Evolutionary conservation across 2,329 filamentous ascomycete species (phyloP).

Genomic region (Fusarium sambucinum): DNA sequence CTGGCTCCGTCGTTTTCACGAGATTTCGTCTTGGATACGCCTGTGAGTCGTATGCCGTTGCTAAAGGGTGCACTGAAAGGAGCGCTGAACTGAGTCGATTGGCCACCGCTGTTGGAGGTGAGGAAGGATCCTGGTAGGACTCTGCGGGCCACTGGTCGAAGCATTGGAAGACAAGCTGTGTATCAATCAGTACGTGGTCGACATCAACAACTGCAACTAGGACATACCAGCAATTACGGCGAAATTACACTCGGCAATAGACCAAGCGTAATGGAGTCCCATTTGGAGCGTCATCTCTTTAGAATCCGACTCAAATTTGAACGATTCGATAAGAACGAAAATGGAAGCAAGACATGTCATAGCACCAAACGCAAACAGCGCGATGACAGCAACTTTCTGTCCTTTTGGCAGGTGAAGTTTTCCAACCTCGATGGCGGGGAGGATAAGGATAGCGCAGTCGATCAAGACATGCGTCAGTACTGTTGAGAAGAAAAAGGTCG

Average conservation of each 20-base stretch:
- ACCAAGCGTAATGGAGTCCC: constrained; percentile 47
- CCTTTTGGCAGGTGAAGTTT: constrained; percentile 47
- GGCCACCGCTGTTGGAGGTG: constrained; percentile 24
- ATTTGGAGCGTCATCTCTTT: constrained; percentile 47
- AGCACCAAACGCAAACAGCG: constrained; percentile 49
- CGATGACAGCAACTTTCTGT: constrained; percentile 49
- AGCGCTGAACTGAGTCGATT: constrained; percentile 19
- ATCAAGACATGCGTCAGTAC: constrained; percentile 50
- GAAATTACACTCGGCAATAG: constrained; percentile 48
- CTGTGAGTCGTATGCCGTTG: constrained; percentile 33
- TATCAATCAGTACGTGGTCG: neutral
- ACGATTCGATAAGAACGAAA: constrained; percentile 46
- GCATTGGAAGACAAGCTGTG: constrained; percentile 42
- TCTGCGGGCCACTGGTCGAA: constrained; percentile 38
- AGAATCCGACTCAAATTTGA: constrained; percentile 38
- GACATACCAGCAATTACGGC: constrained; percentile 47
- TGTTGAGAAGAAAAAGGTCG: constrained; percentile 51
- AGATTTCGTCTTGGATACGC: constrained; percentile 24
- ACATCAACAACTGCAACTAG: fast-evolving
- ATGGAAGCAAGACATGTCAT: constrained; percentile 48
- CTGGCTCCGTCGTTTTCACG: constrained; percentile 32
- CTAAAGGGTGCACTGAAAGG: constrained; percentile 29
- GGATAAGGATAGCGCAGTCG: constrained; percentile 50
- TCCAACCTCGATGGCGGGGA: constrained; percentile 50
- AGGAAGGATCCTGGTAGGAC: constrained; percentile 41